A percentile compares a stretch with the other conserved stretches of the same genome.
These are phyloP conservation scores for Suillus sp. DNA, from an alignment of 768 basidiomycete species.

Conservation along the genomic window DNA sequence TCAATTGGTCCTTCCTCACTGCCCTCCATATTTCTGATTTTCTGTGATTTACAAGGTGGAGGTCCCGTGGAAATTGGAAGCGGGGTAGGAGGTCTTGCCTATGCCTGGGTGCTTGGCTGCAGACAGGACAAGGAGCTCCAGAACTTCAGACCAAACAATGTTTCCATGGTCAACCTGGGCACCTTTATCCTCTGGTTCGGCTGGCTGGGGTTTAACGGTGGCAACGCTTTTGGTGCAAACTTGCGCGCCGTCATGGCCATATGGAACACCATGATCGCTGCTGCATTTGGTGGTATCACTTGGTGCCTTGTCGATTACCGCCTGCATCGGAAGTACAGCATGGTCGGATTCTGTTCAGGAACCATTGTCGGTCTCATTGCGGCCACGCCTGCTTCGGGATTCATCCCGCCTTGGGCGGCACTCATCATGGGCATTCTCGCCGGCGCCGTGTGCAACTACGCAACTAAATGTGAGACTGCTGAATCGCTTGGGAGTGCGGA, in stretches of 20 bases:
- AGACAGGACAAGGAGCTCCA: slow-evolving; percentile 70
- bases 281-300: slow-evolving; percentile 80
- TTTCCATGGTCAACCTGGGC: slow-evolving; percentile 79
- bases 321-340: slow-evolving; percentile 78
- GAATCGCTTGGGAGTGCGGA: background rate
- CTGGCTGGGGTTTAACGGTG: slow-evolving; percentile 88
- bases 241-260: slow-evolving; percentile 82
- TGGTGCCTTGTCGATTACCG: slow-evolving; percentile 85
- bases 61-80: slow-evolving; percentile 88
- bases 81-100: slow-evolving; percentile 84
- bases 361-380: slow-evolving; percentile 88
- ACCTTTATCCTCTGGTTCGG: slow-evolving; percentile 89
- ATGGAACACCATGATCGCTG: slow-evolving; percentile 88
- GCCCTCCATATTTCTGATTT: slow-evolving; percentile 6
- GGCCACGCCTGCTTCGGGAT: slow-evolving; percentile 88
- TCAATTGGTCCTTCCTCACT: slow-evolving; percentile 9
- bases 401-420: slow-evolving; percentile 73
- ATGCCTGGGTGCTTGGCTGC: slow-evolving; percentile 84
- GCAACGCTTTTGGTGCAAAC: slow-evolving; percentile 86
- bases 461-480: slow-evolving; percentile 66
- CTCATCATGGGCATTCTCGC: slow-evolving; percentile 74
- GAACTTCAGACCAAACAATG: slow-evolving; percentile 88
- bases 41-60: slow-evolving; percentile 52
- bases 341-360: slow-evolving; percentile 92
- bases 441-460: slow-evolving; percentile 78